Evolutionary conservation across 176 grass and related monocot genomes (phyloP), one percentile per base, ranked within the genome.

Genomic region (Juncus effusus): DNA sequence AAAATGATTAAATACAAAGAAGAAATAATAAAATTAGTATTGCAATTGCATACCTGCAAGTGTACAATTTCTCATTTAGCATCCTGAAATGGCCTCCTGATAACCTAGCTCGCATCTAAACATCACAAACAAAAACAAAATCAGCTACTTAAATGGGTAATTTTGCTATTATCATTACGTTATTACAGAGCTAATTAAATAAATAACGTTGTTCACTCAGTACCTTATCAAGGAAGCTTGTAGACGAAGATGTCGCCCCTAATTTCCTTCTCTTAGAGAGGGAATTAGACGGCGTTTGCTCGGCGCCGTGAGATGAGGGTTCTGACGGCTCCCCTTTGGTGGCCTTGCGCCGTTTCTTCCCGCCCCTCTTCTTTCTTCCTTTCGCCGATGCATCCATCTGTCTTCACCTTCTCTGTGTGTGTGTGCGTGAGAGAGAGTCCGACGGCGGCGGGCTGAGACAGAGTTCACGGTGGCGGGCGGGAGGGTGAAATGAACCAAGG

Each of bases 11-110:
- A 51, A 51, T 57, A 47, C 12, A 65, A 38, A 60, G 6, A 42
- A 14, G 6, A 36, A 65, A 44, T 56, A 62, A 64, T n/a, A 3
- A 69, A 39, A 28, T 50, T 40, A 60, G 50, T 28, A 42, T 51
- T 54, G 67, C 42, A 88, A 61, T 55, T 53, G 0, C 16, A 6
- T 79, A 96, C 87, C 87, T 92, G 93, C 88, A 92, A 55, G 93
- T 97, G 57, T 97, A 92, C 3, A 92, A 54, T 84, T 87, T 90
- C 75, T 96, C 87, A 5, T 96, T 96, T 74, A 90, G 64, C 91
- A 96, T 96, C 77, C 87, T 85, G 80, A 97, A 97, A 84, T 97
- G 88, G 3, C 93, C 93, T 78, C 88, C 93, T 75, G 82, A 82
- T 82, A 97, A 82, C 75, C 88, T 83, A 58, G 89, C 85, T 42